A percentile compares a stretch with the other conserved stretches of the same genome.
Conservation (phyloP, 2,329 filamentous ascomycete genomes). For the Diaporthe batatas region DNA sequence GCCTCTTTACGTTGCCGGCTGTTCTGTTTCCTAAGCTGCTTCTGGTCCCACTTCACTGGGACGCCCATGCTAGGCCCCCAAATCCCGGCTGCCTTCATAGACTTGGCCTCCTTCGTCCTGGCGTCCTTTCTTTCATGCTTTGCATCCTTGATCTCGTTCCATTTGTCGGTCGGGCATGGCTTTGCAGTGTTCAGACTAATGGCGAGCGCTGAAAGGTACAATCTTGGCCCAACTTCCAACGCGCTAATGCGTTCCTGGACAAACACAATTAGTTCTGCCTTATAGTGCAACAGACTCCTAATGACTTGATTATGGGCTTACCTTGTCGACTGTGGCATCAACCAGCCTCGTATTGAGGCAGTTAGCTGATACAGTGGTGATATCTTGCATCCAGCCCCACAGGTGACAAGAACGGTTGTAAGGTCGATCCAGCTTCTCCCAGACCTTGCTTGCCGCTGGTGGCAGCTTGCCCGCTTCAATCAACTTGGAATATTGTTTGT, state of each 20-base stretch:
- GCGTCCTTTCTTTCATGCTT: slow-evolving; percentile 41
- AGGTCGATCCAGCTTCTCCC: slow-evolving; percentile 49
- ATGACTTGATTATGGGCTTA: background rate
- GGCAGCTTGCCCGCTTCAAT: slow-evolving; percentile 60
- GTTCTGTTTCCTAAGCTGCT: slow-evolving; percentile 35
- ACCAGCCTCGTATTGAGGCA: slow-evolving; percentile 76
- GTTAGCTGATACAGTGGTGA: slow-evolving; percentile 80
- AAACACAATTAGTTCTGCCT: background rate
- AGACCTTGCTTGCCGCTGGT: slow-evolving; percentile 56
- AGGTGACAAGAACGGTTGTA: slow-evolving; percentile 78
- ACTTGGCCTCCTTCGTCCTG: slow-evolving; percentile 40
- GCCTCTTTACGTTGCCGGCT: slow-evolving; percentile 8
- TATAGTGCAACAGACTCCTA: background rate
- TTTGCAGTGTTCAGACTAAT: slow-evolving; percentile 41
- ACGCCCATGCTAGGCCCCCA: slow-evolving; percentile 41
- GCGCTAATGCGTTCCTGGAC: slow-evolving; percentile 34
- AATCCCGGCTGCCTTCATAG: slow-evolving; percentile 38
- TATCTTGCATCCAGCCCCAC: slow-evolving; percentile 74
- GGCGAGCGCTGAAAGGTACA: slow-evolving; percentile 38
- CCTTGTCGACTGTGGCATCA: slow-evolving; percentile 53
- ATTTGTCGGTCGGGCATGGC: slow-evolving; percentile 41
- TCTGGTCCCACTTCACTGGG: slow-evolving; percentile 40
- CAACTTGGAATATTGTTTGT: slow-evolving; percentile 55
- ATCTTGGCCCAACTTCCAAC: slow-evolving; percentile 36
- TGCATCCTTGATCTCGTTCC: slow-evolving; percentile 41